Base-by-base conservation (phyloP, 75 land plant species). In the Cryptomeria japonica region DNA sequence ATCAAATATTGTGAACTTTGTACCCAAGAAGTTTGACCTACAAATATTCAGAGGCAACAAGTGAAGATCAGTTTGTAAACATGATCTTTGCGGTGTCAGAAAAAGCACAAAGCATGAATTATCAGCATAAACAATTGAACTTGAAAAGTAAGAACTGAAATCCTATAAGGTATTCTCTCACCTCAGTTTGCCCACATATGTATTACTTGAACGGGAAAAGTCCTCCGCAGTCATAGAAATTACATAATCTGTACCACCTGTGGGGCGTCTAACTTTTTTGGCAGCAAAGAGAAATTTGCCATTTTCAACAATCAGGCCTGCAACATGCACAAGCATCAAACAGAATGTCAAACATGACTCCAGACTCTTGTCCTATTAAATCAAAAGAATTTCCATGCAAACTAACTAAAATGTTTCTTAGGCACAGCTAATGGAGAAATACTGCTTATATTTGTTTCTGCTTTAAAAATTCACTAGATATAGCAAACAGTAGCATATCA, bases 11-110 rank as follows among this genome's bases (percentile, higher is more conserved):
- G 92, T 88, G 88, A 96, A 96, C 91, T 96, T 96, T 79, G 97
- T 94, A 14, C 98, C 98, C 87, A 96, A 86, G 88, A 96, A 96
- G 88, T 96, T 96, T 85, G 98, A 95, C 91, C 98, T 96, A 92
- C 55, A 86, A 84, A 28, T 19, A 90, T 42, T 64, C 70, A 64
- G 70, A 7, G 70, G 25, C 37, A 34, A 80, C 38, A 80, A 80
- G 8, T 37, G 22, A 80, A 37, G 22, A 39, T 80, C 83, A 80
- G 42, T 18, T 80, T 80, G 38, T 39, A 80, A 80, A 80, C 19
- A 36, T 18, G 13, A 37, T 37, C 39, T 38, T 37, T 19, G 7
- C 38, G 32, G 22, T 28, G 36, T 16, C 39, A 18, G 16, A 0
- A 79, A 34, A 79, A 14, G 28, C 36, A 79, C 7, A 36, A 28